Evolutionary conservation across 768 basidiomycete genomes (phyloP), one percentile per base, ranked within the genome.

Genomic region (Auricularia sp.): DNA sequence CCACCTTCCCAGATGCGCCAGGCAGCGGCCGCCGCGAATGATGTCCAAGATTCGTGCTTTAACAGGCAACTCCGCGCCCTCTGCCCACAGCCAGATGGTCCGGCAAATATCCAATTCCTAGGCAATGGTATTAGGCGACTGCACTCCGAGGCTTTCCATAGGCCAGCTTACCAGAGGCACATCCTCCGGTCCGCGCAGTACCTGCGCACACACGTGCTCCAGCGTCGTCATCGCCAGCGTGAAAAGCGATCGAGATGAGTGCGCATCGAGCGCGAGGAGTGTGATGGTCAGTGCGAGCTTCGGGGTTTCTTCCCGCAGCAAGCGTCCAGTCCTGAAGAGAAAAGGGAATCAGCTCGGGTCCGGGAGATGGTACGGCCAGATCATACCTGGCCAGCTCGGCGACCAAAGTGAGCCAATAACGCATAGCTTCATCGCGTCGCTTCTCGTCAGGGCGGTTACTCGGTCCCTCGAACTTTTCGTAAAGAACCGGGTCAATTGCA

Each of bases 141-240:
- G 39, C 8, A 42, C 12, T 42, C 39, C 39, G 39, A 42, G 39
- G 39, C 39, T 42, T 42, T 7, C 12, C 39, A 42, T 44, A 47
- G 29, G 53, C 60, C 42, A 42, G 54, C 47, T 44, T 61, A 36
- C n/a, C 35, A 44, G 42, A 51, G 18, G 85, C 83, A 58, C 91
- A 81, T 14, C 82, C 81, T 61, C 76, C 76, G 43, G 81, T 77
- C 23, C 77, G 78, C 11, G 77, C 77, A 35, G 81, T 79, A 12
- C 84, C 84, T 61, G 76, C 76, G 76, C 39, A 42, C 39, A 42
- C 39, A 42, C 39, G 39, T 42, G 39, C 39, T 42, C 72, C 60
- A 85, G 72, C 12, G 71, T 70, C 16, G 67, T 73, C 7, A 79
- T 54, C n/a, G 53, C 53, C 70, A 64, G 81, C 78, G 16, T 70